These are phyloP conservation scores for Sordaria brevicollis DNA, from an alignment of 495 filamentous ascomycete species.

Conservation along the genomic window DNA sequence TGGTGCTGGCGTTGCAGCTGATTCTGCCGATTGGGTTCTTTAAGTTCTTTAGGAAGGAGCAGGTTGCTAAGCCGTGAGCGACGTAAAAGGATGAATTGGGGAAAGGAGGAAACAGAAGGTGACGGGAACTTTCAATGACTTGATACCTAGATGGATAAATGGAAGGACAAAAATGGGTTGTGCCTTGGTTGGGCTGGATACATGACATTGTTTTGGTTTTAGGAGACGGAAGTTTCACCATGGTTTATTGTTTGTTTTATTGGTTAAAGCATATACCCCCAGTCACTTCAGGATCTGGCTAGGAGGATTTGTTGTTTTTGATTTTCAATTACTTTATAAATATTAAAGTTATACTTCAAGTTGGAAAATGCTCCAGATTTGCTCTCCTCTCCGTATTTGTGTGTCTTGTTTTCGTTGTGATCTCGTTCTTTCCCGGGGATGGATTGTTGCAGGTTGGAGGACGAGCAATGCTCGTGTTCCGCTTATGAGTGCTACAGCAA, in stretches of 20 bases:
- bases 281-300: neutral
- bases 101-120: neutral
- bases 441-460: neutral
- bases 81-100: no score
- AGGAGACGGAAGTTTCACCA: neutral
- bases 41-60: constrained; percentile 60
- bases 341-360: no score
- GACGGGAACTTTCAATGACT: no score
- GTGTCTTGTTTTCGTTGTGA: neutral
- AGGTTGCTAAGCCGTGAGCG: constrained; percentile 51
- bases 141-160: neutral
- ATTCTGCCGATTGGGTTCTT: constrained; percentile 53
- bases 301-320: neutral
- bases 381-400: neutral
- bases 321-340: neutral
- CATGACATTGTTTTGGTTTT: neutral
- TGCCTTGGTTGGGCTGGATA: neutral
- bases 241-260: no score
- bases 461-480: neutral
- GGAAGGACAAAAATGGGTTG: neutral
- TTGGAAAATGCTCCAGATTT: neutral
- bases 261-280: neutral
- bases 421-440: no score
- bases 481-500: neutral
- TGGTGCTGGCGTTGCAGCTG: constrained; percentile 47